Conservation (phyloP, 495 filamentous ascomycete genomes). For the Tuber microsphaerosporum region DNA sequence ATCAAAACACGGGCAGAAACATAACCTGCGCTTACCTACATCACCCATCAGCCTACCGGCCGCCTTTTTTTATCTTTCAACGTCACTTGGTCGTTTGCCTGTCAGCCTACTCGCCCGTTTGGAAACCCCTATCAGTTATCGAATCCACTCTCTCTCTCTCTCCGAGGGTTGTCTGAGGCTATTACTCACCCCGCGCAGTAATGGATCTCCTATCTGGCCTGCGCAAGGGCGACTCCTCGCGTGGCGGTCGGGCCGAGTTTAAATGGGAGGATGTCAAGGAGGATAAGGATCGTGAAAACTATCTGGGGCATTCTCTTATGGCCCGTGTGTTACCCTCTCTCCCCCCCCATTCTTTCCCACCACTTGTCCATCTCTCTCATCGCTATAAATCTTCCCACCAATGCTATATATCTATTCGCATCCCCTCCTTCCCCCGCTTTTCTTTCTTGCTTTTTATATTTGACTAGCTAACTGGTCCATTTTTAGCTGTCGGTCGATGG, state of each 20-base stretch:
- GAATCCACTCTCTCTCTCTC: background rate
- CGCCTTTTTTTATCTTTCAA: background rate
- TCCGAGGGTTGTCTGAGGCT: background rate
- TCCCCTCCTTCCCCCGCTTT: background rate
- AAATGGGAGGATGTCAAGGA: conserved; percentile 90
- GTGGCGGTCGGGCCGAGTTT: conserved; percentile 87
- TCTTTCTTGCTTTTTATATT: background rate
- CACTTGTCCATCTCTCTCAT: background rate
- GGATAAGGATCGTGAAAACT: conserved; percentile 87
- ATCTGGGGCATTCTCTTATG: conserved; percentile 92
- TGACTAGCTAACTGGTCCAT: background rate
- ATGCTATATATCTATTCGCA: conserved; percentile 13
- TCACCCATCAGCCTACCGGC: background rate
- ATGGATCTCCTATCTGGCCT: conserved; percentile 95
- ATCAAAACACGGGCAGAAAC: background rate
- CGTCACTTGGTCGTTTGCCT: background rate
- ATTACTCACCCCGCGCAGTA: background rate
- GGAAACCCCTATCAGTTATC: background rate
- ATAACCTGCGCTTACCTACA: background rate
- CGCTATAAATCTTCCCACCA: background rate
- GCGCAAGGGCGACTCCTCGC: conserved; percentile 78
- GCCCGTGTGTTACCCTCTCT: conserved; percentile 48
- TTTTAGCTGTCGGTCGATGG: conserved; percentile 79
- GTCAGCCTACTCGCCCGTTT: background rate
- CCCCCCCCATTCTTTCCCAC: background rate